Conservation (phyloP, 805 yeast genomes). For the Wickerhamiella allomyrinae region DNA sequence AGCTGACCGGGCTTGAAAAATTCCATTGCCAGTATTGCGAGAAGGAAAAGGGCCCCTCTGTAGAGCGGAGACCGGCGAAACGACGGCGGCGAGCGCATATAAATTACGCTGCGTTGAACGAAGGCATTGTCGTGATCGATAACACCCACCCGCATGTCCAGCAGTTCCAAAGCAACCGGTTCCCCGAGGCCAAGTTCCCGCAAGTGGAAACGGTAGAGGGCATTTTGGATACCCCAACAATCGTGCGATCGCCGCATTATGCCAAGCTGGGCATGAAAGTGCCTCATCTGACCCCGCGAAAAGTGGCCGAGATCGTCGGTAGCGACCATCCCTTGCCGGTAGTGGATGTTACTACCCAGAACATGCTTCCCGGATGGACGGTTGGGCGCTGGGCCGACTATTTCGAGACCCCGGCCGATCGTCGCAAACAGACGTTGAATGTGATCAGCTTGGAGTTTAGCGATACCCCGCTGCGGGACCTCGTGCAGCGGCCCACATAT, state of each 20-base stretch:
- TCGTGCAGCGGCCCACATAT: constrained; percentile 47
- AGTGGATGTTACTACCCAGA: constrained; percentile 80
- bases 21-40: constrained; percentile 46
- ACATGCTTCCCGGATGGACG: constrained; percentile 44
- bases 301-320: constrained; percentile 48
- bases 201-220: constrained; percentile 25
- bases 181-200: constrained; percentile 22
- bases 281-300: constrained; percentile 46
- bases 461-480: constrained; percentile 34
- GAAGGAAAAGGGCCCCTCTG: constrained; percentile 34
- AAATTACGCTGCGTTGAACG: constrained; percentile 68
- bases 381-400: constrained; percentile 64
- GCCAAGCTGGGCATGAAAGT: constrained; percentile 34
- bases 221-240: constrained; percentile 31
- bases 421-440: constrained; percentile 54
- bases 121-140: constrained; percentile 30
- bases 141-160: constrained; percentile 12
- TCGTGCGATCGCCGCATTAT: constrained; percentile 26
- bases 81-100: constrained; percentile 42
- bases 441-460: constrained; percentile 75
- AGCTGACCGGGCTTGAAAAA: constrained; percentile 25
- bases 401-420: constrained; percentile 31
- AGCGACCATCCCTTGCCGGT: constrained; percentile 54
- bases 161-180: constrained; percentile 9
- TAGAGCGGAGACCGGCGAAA: constrained; percentile 31